Evolutionary conservation across 345 rosid genomes (phyloP).

Genomic region (Camelina neglecta): DNA sequence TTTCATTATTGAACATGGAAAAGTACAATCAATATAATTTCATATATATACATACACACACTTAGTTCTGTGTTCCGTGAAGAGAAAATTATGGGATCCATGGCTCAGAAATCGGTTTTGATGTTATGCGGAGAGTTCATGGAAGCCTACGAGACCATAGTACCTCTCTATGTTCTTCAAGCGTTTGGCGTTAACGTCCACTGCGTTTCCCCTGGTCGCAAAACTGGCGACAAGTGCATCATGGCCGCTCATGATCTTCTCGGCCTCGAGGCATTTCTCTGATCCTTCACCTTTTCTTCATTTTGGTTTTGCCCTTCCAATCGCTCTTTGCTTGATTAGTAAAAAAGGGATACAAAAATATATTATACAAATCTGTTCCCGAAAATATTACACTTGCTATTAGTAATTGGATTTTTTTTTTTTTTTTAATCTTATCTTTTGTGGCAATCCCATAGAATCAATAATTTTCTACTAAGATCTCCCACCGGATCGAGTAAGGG

Average conservation of each 20-base stretch:
- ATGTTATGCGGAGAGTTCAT: constrained; percentile 63
- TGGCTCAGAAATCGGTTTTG: constrained; percentile 51
- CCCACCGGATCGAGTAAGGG: too few species aligned
- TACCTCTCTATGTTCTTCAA: constrained; percentile 52
- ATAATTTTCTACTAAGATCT: too few species aligned
- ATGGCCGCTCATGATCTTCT: constrained; percentile 57
- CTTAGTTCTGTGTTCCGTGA: neutral
- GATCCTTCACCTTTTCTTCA: constrained; percentile 20
- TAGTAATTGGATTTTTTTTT: too few species aligned
- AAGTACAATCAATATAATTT: neutral
- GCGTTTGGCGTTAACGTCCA: constrained; percentile 58
- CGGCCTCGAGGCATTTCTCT: constrained; percentile 54
- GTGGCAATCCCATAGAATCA: too few species aligned
- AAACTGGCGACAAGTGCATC: constrained; percentile 51
- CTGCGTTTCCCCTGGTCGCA: constrained; percentile 55
- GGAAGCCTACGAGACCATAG: constrained; percentile 58
- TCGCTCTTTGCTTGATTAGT: neutral
- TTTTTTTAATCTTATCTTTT: too few species aligned
- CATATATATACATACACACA: neutral
- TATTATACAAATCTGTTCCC: too few species aligned
- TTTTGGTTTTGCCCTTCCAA: neutral
- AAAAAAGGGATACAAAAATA: neutral
- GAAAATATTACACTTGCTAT: too few species aligned
- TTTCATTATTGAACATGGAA: neutral
- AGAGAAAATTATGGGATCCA: constrained; percentile 40